phyloP scores from a whole-genome alignment of 108 stramenopile species.

The Chaetoceros tenuissimus region DNA sequence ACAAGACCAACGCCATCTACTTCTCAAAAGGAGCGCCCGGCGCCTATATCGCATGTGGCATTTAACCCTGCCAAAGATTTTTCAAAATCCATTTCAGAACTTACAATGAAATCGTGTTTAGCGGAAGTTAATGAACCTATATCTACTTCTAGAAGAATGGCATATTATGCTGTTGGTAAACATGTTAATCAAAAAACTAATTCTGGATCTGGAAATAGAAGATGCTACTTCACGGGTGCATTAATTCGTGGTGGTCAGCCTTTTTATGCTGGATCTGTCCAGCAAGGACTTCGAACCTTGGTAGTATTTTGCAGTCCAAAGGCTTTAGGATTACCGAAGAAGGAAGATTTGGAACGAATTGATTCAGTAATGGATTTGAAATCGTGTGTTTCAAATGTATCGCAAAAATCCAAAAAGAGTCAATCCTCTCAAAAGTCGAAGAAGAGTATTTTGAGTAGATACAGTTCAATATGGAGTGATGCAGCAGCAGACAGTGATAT shows the following conservation, averaged over 20 bases:
- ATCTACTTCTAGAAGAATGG: conserved; percentile 67
- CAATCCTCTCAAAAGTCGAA: neutral
- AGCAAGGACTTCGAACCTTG: conserved; percentile 72
- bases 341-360: conserved; percentile 7
- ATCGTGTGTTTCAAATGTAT: neutral
- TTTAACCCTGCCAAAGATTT: conserved; percentile 11
- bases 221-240: conserved; percentile 79
- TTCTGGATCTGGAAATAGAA: conserved; percentile 49
- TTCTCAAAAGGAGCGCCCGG: too few species aligned
- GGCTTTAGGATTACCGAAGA: conserved; percentile 48
- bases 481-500: neutral
- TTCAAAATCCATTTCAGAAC: conserved; percentile 57
- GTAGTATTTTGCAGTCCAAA: conserved; percentile 83
- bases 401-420: neutral
- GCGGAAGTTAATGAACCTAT: conserved; percentile 19
- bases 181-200: conserved; percentile 24
- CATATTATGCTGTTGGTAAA: conserved; percentile 82
- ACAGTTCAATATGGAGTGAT: neutral
- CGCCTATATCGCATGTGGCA: too few species aligned
- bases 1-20: too few species aligned
- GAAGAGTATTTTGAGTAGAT: neutral
- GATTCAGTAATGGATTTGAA: neutral
- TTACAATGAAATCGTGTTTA: conserved; percentile 70
- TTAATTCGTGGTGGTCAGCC: conserved; percentile 54
- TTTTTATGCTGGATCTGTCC: conserved; percentile 77